Percentiles rank a stretch among this genome's conserved stretches.
phyloP scores from a whole-genome alignment of 768 basidiomycete species.

The Russula sp. region DNA sequence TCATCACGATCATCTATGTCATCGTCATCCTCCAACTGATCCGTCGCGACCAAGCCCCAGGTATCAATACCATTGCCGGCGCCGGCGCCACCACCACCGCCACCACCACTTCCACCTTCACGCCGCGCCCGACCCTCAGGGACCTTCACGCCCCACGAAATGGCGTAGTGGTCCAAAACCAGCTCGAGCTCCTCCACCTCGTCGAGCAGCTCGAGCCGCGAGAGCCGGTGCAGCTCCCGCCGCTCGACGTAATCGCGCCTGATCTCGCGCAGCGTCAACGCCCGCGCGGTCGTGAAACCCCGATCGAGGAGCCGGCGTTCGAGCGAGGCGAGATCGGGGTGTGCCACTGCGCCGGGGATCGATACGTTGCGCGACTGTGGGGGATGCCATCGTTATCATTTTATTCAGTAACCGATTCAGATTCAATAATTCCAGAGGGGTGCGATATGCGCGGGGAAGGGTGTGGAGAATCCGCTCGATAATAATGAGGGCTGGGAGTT shows the following conservation, averaged over 20 bases:
- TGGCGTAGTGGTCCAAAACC: constrained; percentile 81
- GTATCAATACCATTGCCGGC: not conserved
- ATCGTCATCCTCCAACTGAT: not conserved
- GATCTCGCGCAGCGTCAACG: constrained; percentile 64
- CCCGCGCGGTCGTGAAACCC: constrained; percentile 48
- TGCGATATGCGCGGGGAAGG: not conserved
- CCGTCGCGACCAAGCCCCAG: constrained; percentile 8
- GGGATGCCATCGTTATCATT: not conserved
- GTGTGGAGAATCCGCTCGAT: not conserved
- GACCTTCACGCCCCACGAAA: constrained; percentile 59
- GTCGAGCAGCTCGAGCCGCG: constrained; percentile 79
- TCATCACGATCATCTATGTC: not conserved
- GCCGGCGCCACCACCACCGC: not conserved
- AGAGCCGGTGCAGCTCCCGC: constrained; percentile 58
- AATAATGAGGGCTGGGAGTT: no score
- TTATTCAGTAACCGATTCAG: no score
- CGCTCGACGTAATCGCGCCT: constrained; percentile 40
- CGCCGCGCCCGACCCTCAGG: constrained; percentile 6
- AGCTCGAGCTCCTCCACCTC: constrained; percentile 93
- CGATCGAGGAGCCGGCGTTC: constrained; percentile 49
- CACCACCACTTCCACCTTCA: not conserved
- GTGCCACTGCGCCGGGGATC: constrained; percentile 66
- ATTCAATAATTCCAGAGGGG: no score
- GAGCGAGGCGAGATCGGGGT: constrained; percentile 49
- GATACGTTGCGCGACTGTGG: constrained; percentile 37